Base-by-base conservation (phyloP, 345 rosid species). In the Corchorus capsularis region DNA sequence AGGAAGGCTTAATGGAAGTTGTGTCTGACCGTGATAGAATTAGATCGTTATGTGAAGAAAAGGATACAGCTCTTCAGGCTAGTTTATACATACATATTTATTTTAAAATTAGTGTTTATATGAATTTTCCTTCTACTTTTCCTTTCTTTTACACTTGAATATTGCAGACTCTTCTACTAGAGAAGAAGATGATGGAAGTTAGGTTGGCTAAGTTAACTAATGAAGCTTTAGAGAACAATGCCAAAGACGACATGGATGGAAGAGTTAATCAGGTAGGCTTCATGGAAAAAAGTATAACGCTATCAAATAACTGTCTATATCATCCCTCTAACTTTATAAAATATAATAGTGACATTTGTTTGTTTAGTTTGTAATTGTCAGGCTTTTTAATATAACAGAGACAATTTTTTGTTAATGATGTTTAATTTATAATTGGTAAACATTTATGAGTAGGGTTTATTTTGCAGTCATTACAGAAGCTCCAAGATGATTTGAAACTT, bases 41-140 rank as follows among this genome's bases (percentile, higher is more conserved):
- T 61, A 81, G 79, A 81, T 82, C 85, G 27, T 59, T 81, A 71
- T 90, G 88, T 77, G 80, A 85, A n/a, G 98, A 95, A 84, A 91
- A 89, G 79, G 96, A 82, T 67, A 62, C 82, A 59, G 83, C 87
- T 77, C 87, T 93, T 81, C 91, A 90, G 80, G 99, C 89, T 75
- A 88, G 90, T 83, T 27, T 27, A 27, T 27, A 27, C 27, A 27
- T 27, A 27, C 27, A 54, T 16, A 41, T 47, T 71, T 50, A 70
- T 65, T 74, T 35, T 64, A 55, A n/a, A 20, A 37, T 62, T 62
- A 43, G 14, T 54, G 17, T 57, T 52, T 27, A 62, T 74, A 10
- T 79, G n/a, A 64, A 17, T 66, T 74, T 69, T 34, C n/a, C 41
- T 5, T 55, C 45, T 15, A 22, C 13, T 64, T 32, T 63, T 63